Percentiles rank a stretch among this genome's conserved stretches.
Evolutionary conservation across 306 rosid species (phyloP).

Genomic region (Cicer yamashitae): DNA sequence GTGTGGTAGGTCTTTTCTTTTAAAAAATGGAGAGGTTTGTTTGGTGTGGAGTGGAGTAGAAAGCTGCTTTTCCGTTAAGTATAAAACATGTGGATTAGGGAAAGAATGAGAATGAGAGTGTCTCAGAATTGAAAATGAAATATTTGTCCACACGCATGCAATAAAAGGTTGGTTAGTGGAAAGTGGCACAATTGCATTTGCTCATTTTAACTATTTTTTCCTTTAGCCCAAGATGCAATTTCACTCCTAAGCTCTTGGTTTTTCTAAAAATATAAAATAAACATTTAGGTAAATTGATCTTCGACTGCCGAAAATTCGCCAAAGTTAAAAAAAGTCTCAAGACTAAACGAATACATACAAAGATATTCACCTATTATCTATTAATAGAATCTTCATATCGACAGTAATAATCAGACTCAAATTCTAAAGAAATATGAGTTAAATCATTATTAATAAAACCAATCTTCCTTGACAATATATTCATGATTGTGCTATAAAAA

Average conservation of each 20-base stretch:
- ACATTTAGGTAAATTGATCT: no score
- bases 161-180: slow-evolving; percentile 63
- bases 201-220: slow-evolving; percentile 35
- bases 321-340: no score
- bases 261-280: no score
- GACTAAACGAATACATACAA: no score
- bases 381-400: no score
- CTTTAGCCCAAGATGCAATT: slow-evolving; percentile 15
- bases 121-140: slow-evolving; percentile 40
- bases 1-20: slow-evolving; percentile 10
- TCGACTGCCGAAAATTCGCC: no score
- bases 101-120: slow-evolving; percentile 16
- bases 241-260: neutral
- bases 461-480: no score
- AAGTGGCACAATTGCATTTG: slow-evolving; percentile 49
- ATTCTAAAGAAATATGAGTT: no score
- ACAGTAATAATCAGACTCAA: no score
- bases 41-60: slow-evolving; percentile 56
- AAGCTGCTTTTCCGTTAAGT: slow-evolving; percentile 46
- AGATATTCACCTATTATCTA: no score
- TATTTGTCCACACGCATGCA: slow-evolving; percentile 78
- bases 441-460: no score
- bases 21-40: slow-evolving; percentile 48
- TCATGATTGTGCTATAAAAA: slow-evolving; percentile 27
- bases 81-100: slow-evolving; percentile 37